Evolutionary conservation across 2,329 filamentous ascomycete species (phyloP), one percentile per base, ranked within the genome.

Genomic region (Cladobotryum protrusum): DNA sequence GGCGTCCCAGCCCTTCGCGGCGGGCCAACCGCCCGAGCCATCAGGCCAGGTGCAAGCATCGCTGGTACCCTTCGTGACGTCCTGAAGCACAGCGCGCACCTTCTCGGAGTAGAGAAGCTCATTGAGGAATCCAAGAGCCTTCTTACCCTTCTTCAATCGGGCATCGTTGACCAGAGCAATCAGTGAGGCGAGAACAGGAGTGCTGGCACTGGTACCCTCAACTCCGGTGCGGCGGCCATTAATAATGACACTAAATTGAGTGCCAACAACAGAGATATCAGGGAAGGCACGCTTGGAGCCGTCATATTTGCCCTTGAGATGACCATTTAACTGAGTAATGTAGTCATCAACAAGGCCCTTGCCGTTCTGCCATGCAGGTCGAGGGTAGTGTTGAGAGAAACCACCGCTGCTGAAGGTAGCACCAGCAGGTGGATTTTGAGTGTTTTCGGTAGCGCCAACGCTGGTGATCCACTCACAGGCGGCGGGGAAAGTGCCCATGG

Each of bases 391-490:
- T 50, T 73, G 68, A 51, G 73, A 77, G 63, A 81, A 81, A 4
- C 78, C 78, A 7, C 78, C 75, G 3, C 70, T 67, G 47, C 72
- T 76, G 58, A 72, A 76, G n/a, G 56, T 56, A 2, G 75, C 70
- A 2, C 68, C 75, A 2, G 56, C 60, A 11, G 74, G 68, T 1
- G 70, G 70, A 4, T 66, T 61, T 3, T 57, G 56, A 2, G 56
- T 56, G 55, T 68, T 68, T 36, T 53, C 60, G 1, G 81, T 83
- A 1, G 78, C 84, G 6, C 85, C 85, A 1, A 88, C 78, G 2
- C 76, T 69, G 0, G 85, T 88, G 7, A 87, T 77, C 63, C 79
- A 88, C 0, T 84, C 85, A 57, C 85, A 89, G 0, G 77, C 76
- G 0, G 77, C 78, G 0, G 85, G 85, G 65, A 87, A 89, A 5